These are phyloP conservation scores for Aschersonia sp. DNA, from an alignment of 2,329 filamentous ascomycete genomes.

Conservation along the genomic window DNA sequence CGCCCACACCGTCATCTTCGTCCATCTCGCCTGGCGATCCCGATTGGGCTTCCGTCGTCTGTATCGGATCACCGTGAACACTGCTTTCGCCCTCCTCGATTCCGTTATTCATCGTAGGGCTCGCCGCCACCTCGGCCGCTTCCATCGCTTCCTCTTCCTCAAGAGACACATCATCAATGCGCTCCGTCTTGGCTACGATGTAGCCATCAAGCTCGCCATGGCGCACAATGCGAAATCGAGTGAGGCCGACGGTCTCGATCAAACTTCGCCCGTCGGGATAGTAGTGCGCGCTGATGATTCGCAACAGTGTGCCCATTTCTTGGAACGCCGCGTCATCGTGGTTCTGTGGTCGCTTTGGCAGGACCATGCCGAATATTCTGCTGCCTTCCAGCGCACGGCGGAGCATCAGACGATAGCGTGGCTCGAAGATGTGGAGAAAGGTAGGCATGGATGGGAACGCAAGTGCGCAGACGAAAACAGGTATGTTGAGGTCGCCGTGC, in stretches of 20 bases:
- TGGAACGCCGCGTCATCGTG: constrained; percentile 35
- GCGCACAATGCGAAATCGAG: constrained; percentile 58
- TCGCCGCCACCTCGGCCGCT: constrained; percentile 37
- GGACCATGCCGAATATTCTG: constrained; percentile 73
- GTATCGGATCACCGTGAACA: neutral
- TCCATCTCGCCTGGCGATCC: too few species aligned
- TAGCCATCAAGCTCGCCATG: constrained; percentile 63
- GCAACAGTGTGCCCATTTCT: constrained; percentile 64
- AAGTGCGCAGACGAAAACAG: constrained; percentile 71
- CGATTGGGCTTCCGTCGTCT: too few species aligned
- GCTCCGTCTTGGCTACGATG: constrained; percentile 58
- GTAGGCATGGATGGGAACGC: constrained; percentile 74
- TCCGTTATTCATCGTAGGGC: neutral
- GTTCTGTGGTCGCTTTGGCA: constrained; percentile 42
- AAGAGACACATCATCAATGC: constrained; percentile 68
- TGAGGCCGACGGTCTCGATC: constrained; percentile 63
- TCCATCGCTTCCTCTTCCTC: constrained; percentile 70
- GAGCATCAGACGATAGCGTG: constrained; percentile 85
- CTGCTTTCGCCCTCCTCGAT: neutral
- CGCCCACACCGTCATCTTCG: neutral
- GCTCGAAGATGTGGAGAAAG: constrained; percentile 84
- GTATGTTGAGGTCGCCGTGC: constrained; percentile 43
- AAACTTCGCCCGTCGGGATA: constrained; percentile 71
- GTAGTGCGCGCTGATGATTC: constrained; percentile 59
- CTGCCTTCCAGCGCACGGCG: constrained; percentile 60